Conservation (phyloP, 345 rosid species). For the Trapa incisa region DNA sequence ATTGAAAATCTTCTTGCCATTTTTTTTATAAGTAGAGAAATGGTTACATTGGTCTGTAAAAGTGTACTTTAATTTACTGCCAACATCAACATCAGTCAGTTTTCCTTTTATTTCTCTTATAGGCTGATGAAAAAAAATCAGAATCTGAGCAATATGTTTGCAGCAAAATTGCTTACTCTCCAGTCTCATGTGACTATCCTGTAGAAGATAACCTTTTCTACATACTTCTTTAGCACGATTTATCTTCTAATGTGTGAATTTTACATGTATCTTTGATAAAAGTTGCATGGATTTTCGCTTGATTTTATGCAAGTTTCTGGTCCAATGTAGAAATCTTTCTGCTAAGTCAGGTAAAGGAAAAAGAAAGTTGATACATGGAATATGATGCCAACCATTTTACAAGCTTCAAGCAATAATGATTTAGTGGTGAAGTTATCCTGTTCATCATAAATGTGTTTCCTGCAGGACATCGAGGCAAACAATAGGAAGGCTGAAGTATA, state of each 20-base stretch:
- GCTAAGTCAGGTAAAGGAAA: not conserved
- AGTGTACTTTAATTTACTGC: no score
- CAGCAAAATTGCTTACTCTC: no score
- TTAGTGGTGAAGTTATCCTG: not conserved
- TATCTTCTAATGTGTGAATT: not conserved
- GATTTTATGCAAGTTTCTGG: not conserved
- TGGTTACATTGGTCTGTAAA: not conserved
- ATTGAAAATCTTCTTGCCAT: rapidly evolving
- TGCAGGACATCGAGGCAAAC: slow-evolving; percentile 79
- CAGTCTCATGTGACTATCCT: not conserved
- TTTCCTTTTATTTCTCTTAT: not conserved
- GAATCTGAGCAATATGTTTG: not conserved
- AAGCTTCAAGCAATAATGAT: not conserved
- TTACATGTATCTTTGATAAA: not conserved
- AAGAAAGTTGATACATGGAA: not conserved
- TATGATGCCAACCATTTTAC: not conserved
- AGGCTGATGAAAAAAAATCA: not conserved
- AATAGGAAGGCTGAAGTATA: slow-evolving; percentile 48
- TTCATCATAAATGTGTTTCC: slow-evolving; percentile 7
- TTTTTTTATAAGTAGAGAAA: not conserved
- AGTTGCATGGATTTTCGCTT: not conserved
- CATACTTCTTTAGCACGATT: not conserved
- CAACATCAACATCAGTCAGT: no score
- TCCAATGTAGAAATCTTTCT: not conserved
- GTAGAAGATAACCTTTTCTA: not conserved